A percentile compares a stretch with the other conserved stretches of the same genome.
phyloP scores from a whole-genome alignment of 768 basidiomycete species.

The Pleurotus tuoliensis region DNA sequence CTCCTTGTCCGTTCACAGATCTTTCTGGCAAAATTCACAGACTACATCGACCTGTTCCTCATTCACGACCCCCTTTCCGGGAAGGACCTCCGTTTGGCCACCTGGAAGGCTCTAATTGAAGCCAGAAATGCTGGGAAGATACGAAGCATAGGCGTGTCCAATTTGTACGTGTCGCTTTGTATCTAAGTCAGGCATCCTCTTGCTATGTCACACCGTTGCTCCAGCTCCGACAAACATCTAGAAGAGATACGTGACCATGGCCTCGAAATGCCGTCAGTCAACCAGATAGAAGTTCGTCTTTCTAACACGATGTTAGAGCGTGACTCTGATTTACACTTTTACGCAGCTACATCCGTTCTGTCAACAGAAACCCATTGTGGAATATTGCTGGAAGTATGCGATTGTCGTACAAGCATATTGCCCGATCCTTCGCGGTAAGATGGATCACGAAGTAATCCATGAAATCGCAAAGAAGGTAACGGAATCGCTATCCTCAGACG shows the following conservation, averaged over 20 bases:
- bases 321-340: too few species aligned
- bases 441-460: slow-evolving; percentile 51
- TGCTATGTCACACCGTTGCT: not conserved
- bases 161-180: slow-evolving; percentile 52
- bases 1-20: not conserved
- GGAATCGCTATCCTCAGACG: not conserved
- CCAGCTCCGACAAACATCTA: slow-evolving; percentile 64
- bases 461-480: slow-evolving; percentile 58
- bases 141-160: slow-evolving; percentile 75
- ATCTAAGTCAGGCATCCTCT: not conserved
- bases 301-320: not conserved
- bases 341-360: slow-evolving; percentile 76
- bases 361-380: slow-evolving; percentile 75
- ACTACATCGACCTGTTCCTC: slow-evolving; percentile 71
- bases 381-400: slow-evolving; percentile 58
- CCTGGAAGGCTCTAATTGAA: slow-evolving; percentile 67
- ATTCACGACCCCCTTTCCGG: slow-evolving; percentile 74
- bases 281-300: slow-evolving; percentile 72
- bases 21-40: slow-evolving; percentile 13
- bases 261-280: slow-evolving; percentile 64
- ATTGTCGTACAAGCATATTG: slow-evolving; percentile 75
- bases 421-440: slow-evolving; percentile 62
- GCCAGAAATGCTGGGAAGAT: slow-evolving; percentile 64
- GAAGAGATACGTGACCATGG: slow-evolving; percentile 68
- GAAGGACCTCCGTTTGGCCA: slow-evolving; percentile 57